phyloP scores from a whole-genome alignment of 1,284 basidiomycete genomes.

The Cystobasidium sp. region DNA sequence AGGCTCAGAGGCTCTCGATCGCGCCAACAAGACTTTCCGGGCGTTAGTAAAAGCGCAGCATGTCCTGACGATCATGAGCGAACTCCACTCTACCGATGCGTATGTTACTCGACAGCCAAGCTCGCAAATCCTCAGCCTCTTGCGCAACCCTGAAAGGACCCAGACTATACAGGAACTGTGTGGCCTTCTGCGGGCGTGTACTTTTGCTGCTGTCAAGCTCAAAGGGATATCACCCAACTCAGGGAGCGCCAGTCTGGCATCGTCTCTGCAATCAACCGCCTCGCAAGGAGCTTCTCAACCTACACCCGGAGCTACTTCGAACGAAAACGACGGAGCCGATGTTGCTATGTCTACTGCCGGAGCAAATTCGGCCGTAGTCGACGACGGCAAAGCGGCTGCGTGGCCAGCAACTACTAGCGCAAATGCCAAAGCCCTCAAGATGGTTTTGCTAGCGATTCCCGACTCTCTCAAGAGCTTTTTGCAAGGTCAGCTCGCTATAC shows the following conservation, averaged over 20 bases:
- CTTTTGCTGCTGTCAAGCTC: slow-evolving; percentile 77
- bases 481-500: slow-evolving; percentile 66
- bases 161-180: slow-evolving; percentile 77
- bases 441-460: slow-evolving; percentile 79
- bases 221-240: slow-evolving; percentile 36
- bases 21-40: slow-evolving; percentile 73
- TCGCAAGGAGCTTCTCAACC: no score
- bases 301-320: not conserved
- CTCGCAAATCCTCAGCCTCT: slow-evolving; percentile 72
- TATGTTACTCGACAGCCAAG: slow-evolving; percentile 81
- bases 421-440: slow-evolving; percentile 78
- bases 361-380: not conserved
- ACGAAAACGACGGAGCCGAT: not conserved
- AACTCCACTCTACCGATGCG: slow-evolving; percentile 83
- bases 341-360: slow-evolving; percentile 3
- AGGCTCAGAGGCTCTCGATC: slow-evolving; percentile 61
- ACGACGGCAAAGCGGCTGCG: slow-evolving; percentile 8
- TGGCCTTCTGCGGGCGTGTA: slow-evolving; percentile 75
- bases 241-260: no score
- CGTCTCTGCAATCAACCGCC: no score
- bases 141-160: slow-evolving; percentile 69
- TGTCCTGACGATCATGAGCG: slow-evolving; percentile 80
- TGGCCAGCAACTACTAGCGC: slow-evolving; percentile 50
- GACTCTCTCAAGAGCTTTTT: slow-evolving; percentile 81
- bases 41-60: slow-evolving; percentile 77